Conservation (phyloP, 495 filamentous ascomycete species). For the Endocarpon pusillum region DNA sequence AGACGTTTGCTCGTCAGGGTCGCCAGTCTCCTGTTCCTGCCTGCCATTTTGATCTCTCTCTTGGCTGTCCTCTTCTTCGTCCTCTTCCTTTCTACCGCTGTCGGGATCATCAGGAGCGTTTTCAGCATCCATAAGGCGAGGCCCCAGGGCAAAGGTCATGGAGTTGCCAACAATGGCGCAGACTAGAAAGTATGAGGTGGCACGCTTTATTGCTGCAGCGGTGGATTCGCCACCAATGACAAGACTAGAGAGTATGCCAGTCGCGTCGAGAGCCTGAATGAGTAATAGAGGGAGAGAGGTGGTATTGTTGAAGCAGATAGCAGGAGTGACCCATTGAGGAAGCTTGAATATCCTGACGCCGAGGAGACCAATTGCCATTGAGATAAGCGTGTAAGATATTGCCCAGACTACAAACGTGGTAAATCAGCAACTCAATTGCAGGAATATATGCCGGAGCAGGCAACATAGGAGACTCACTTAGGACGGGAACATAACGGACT, state of each 20-base stretch:
- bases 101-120: constrained; percentile 19
- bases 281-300: constrained; percentile 54
- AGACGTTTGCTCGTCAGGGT: constrained; percentile 30
- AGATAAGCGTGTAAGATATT: constrained; percentile 34
- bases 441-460: too few relatives aligned
- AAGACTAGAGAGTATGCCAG: constrained; percentile 41
- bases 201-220: constrained; percentile 37
- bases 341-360: constrained; percentile 32
- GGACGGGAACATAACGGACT: constrained; percentile 38
- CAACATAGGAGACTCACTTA: constrained; percentile 13
- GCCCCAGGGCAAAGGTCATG: constrained; percentile 48
- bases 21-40: constrained; percentile 12
- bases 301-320: constrained; percentile 63
- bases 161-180: constrained; percentile 45
- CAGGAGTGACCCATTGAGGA: constrained; percentile 48
- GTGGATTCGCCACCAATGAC: constrained; percentile 31
- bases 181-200: constrained; percentile 54
- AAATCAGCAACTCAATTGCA: neutral
- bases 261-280: constrained; percentile 43
- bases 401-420: constrained; percentile 32
- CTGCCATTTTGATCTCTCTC: constrained; percentile 9
- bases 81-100: constrained; percentile 8
- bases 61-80: constrained; percentile 13
- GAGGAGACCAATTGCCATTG: constrained; percentile 32
- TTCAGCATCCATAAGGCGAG: constrained; percentile 34